Conservation (phyloP, 2,329 filamentous ascomycete species). For the Davidsoniella neocaledoniae region DNA sequence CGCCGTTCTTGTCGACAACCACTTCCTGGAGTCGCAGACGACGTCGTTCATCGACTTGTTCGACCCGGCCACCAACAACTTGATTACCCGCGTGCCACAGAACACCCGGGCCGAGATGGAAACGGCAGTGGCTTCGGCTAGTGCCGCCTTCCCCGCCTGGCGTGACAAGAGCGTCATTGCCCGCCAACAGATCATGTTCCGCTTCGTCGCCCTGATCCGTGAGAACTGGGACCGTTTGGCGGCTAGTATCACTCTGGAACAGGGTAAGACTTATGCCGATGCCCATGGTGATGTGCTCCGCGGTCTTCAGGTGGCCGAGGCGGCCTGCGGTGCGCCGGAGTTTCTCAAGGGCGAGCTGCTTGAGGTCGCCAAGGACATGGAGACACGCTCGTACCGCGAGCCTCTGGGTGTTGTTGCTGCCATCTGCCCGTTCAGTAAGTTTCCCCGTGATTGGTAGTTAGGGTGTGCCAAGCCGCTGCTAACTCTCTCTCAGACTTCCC, state of each 20-base stretch:
- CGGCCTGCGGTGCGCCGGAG: constrained; percentile 63
- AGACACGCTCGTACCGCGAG: constrained; percentile 68
- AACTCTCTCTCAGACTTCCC: constrained; percentile 48
- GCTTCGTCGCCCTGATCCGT: constrained; percentile 61
- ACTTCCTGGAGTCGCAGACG: constrained; percentile 51
- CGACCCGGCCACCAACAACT: constrained; percentile 73
- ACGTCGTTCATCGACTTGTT: constrained; percentile 62
- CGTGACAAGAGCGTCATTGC: constrained; percentile 52
- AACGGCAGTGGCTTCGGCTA: constrained; percentile 57
- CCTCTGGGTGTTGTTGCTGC: constrained; percentile 66
- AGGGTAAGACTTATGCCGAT: constrained; percentile 77
- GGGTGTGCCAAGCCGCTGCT: no score
- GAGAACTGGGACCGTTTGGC: constrained; percentile 76
- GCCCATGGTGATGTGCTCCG: constrained; percentile 67
- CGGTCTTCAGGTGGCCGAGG: constrained; percentile 72
- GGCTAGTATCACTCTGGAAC: constrained; percentile 72
- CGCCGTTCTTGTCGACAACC: constrained; percentile 67
- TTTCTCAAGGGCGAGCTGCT: constrained; percentile 70
- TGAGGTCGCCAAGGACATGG: constrained; percentile 80
- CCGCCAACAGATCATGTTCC: constrained; percentile 77
- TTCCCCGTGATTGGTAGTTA: neutral
- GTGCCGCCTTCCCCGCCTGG: constrained; percentile 62
- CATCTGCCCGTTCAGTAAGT: constrained; percentile 73
- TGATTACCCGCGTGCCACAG: constrained; percentile 69
- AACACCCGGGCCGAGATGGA: constrained; percentile 62